Evolutionary conservation across 768 basidiomycete genomes (phyloP).

Genomic region (Trichaptum fuscoviolaceum): DNA sequence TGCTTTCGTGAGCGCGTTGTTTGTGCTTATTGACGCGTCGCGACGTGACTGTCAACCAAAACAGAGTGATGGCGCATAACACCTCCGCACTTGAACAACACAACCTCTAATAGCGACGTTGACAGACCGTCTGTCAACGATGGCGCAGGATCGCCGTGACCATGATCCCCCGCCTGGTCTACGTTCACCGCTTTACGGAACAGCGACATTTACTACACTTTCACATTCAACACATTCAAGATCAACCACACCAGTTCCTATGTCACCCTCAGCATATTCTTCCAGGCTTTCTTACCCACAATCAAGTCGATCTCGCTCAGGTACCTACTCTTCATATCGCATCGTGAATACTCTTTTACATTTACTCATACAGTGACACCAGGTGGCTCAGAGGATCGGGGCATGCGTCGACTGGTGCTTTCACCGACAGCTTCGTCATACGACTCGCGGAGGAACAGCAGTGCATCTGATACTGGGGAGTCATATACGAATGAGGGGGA

Average conservation of each 20-base stretch:
- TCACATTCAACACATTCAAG: constrained; percentile 40
- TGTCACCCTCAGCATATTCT: constrained; percentile 58
- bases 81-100: too few relatives aligned
- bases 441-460: constrained; percentile 25
- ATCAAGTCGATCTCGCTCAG: constrained; percentile 33
- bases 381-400: constrained; percentile 38
- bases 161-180: not conserved
- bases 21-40: too few relatives aligned
- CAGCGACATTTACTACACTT: constrained; percentile 49
- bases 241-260: constrained; percentile 21
- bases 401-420: constrained; percentile 48
- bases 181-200: constrained; percentile 61
- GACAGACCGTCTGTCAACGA: not conserved
- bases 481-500: constrained; percentile 55
- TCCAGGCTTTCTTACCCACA: constrained; percentile 28
- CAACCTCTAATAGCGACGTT: not conserved
- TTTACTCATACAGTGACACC: constrained; percentile 18
- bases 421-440: constrained; percentile 53
- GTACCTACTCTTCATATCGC: constrained; percentile 25
- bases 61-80: too few relatives aligned
- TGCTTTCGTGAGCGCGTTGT: too few relatives aligned
- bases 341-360: constrained; percentile 13
- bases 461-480: constrained; percentile 19
- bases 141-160: not conserved
- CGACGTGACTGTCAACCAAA: too few relatives aligned